Evolutionary conservation across 2,329 filamentous ascomycete genomes (phyloP).

Genomic region (Cercospora zeina): DNA sequence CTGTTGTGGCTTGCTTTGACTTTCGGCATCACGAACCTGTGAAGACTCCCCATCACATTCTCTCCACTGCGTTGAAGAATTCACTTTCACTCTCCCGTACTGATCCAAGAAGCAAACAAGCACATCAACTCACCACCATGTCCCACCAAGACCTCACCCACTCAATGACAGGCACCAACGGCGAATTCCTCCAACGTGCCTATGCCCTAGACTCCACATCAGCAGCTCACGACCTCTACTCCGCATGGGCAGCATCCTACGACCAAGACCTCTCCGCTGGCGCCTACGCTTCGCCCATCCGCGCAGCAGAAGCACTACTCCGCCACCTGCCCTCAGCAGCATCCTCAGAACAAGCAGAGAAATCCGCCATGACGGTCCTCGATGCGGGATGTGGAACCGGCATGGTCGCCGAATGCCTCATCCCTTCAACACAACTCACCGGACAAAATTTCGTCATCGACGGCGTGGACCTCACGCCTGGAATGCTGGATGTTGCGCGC

Average conservation of each 20-base stretch:
- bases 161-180: conserved; percentile 12
- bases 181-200: conserved; percentile 22
- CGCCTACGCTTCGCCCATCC: conserved; percentile 20
- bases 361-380: conserved; percentile 13
- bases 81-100: neutral
- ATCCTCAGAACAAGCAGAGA: neutral
- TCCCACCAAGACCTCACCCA: conserved; percentile 13
- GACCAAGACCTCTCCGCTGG: conserved; percentile 16
- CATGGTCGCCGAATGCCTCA: conserved; percentile 18
- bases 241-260: conserved; percentile 26
- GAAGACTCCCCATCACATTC: neutral
- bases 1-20: conserved; percentile 8
- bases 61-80: neutral
- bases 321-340: neutral
- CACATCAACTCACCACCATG: neutral
- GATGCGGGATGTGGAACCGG: conserved; percentile 28
- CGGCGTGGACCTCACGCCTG: conserved; percentile 24
- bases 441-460: conserved; percentile 18
- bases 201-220: conserved; percentile 18
- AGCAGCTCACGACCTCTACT: conserved; percentile 20
- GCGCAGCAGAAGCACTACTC: conserved; percentile 17
- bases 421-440: neutral
- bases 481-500: conserved; percentile 21
- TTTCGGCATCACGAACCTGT: conserved; percentile 1
- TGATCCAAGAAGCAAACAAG: neutral